Evolutionary conservation across 345 rosid genomes (phyloP).

Genomic region (Acer campestre): DNA sequence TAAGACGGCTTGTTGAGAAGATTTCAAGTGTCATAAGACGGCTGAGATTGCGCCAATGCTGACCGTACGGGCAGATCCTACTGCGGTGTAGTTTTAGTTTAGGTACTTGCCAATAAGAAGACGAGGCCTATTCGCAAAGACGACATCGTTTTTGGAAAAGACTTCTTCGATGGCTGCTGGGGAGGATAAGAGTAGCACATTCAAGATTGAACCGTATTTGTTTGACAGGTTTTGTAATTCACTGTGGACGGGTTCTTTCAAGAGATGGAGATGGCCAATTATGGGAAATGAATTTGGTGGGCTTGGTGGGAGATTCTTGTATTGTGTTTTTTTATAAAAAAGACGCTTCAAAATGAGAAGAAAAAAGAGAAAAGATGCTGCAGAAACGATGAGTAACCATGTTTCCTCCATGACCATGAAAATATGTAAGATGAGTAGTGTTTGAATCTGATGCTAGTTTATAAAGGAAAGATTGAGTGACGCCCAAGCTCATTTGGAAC

Average conservation of each 20-base stretch:
- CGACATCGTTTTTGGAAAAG: conserved; percentile 20
- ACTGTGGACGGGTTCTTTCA: conserved; percentile 20
- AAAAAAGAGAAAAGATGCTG: not conserved
- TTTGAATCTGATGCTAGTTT: no score
- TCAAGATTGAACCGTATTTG: conserved; percentile 19
- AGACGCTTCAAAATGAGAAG: not conserved
- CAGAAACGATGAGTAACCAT: not conserved
- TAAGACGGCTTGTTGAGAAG: conserved; percentile 22
- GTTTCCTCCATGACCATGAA: not conserved
- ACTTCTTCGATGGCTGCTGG: conserved; percentile 18
- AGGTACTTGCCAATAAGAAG: conserved; percentile 12
- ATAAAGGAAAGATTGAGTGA: no score
- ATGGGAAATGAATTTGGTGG: conserved; percentile 25
- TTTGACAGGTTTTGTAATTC: conserved; percentile 9
- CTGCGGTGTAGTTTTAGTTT: conserved; percentile 15
- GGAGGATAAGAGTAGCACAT: conserved; percentile 16
- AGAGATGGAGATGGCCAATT: conserved; percentile 24
- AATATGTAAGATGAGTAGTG: not conserved
- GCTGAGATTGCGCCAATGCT: conserved; percentile 32
- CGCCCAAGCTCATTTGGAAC: no score
- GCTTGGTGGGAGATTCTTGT: conserved; percentile 20
- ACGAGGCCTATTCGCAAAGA: conserved; percentile 25
- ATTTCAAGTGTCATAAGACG: conserved; percentile 22
- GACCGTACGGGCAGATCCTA: conserved; percentile 22
- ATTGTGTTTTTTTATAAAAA: not conserved